These are phyloP conservation scores for Cyclotella distinguenda DNA, from an alignment of 108 stramenopile genomes.

Conservation along the genomic window DNA sequence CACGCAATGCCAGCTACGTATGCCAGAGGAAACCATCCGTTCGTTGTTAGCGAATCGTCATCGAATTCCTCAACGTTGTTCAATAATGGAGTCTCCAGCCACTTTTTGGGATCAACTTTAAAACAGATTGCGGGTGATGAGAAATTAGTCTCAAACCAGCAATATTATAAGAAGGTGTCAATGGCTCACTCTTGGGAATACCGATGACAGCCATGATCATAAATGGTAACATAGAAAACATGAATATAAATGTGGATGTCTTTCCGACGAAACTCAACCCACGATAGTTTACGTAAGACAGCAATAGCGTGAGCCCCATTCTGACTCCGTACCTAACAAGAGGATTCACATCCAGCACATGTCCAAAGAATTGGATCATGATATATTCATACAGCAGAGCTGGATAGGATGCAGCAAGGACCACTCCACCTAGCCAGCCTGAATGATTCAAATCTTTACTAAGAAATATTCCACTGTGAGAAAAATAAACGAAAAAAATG, in stretches of 20 bases:
- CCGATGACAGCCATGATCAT: constrained; percentile 56
- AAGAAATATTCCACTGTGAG: constrained; percentile 42
- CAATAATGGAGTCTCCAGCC: constrained; percentile 50
- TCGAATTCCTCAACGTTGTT: constrained; percentile 22
- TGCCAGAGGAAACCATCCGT: constrained; percentile 34
- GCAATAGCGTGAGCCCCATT: constrained; percentile 9
- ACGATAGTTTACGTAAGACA: constrained; percentile 50
- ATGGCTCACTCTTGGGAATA: constrained; percentile 30
- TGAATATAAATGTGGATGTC: constrained; percentile 40
- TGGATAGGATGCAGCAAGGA: constrained; percentile 90
- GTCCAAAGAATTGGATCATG: constrained; percentile 47
- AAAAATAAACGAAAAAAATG: neutral
- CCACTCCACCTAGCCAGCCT: constrained; percentile 89
- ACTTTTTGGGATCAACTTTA: constrained; percentile 48
- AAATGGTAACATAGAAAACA: constrained; percentile 65
- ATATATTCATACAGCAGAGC: constrained; percentile 84
- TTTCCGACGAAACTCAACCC: constrained; percentile 63
- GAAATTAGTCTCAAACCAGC: neutral
- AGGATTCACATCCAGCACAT: constrained; percentile 15
- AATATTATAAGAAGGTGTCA: no score
- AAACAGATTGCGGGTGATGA: neutral
- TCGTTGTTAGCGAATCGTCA: constrained; percentile 21
- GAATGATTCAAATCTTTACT: constrained; percentile 22
- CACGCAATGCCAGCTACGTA: constrained; percentile 48
- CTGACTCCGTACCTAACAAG: constrained; percentile 20